These are phyloP conservation scores for Lablab purpureus DNA, from an alignment of 306 rosid genomes.

Conservation along the genomic window DNA sequence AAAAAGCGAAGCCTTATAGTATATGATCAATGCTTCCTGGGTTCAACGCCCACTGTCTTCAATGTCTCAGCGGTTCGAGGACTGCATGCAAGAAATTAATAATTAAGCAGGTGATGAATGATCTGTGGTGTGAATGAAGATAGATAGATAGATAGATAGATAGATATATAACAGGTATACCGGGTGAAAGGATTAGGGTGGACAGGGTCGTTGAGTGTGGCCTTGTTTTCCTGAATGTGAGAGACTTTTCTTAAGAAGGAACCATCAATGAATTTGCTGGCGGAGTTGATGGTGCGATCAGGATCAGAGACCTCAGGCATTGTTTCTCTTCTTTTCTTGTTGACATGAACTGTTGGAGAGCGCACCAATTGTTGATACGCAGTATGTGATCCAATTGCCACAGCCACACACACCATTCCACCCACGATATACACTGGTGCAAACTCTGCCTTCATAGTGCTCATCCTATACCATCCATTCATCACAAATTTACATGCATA, in stretches of 20 bases:
- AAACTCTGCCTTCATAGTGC: constrained; percentile 44
- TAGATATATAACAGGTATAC: constrained; percentile 8
- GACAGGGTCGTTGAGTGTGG: constrained; percentile 35
- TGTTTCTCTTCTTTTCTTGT: constrained; percentile 51
- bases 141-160: too few species aligned
- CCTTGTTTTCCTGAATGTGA: constrained; percentile 33
- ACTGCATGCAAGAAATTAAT: constrained; percentile 21
- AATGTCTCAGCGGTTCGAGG: constrained; percentile 47
- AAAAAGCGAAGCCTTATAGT: not conserved
- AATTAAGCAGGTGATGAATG: not conserved
- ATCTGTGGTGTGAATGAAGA: too few species aligned
- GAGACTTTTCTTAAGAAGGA: constrained; percentile 48
- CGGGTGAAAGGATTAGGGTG: constrained; percentile 54
- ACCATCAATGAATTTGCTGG: constrained; percentile 51
- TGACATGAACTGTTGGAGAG: constrained; percentile 48
- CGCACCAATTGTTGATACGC: constrained; percentile 48
- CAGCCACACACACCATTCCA: constrained; percentile 42
- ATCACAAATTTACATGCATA: too few species aligned
- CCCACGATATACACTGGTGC: constrained; percentile 46
- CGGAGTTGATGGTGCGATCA: constrained; percentile 38
- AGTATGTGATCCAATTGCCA: constrained; percentile 46
- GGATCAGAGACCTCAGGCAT: constrained; percentile 48
- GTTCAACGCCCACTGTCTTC: constrained; percentile 52
- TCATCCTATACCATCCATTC: constrained; percentile 15
- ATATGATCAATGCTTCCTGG: constrained; percentile 13